Evolutionary conservation across 805 yeast genomes (phyloP).

Genomic region (Zygosaccharomyces siamensis): DNA sequence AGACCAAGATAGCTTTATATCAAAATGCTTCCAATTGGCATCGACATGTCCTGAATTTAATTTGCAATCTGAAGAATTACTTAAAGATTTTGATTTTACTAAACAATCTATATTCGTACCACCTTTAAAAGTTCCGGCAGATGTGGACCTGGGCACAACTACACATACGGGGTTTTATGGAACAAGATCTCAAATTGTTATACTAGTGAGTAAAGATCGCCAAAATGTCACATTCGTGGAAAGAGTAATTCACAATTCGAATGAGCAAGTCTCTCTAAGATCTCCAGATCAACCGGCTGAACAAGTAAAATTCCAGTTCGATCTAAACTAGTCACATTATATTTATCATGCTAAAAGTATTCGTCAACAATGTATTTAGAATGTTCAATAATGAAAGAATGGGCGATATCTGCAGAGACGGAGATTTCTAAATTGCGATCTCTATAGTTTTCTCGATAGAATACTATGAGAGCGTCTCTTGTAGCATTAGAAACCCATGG

Average conservation of each 20-base stretch:
- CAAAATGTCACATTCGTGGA: conserved; percentile 54
- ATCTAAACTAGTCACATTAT: conserved; percentile 8
- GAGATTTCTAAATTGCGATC: conserved; percentile 28
- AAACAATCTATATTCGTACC: conserved; percentile 68
- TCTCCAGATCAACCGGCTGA: conserved; percentile 25
- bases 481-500: conserved; percentile 60
- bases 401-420: conserved; percentile 41
- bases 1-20: conserved; percentile 38
- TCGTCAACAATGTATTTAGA: conserved; percentile 37
- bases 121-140: conserved; percentile 42
- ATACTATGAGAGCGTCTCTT: conserved; percentile 40
- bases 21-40: conserved; percentile 50
- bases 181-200: conserved; percentile 80
- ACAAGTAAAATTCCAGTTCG: conserved; percentile 24
- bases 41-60: conserved; percentile 41
- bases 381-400: conserved; percentile 58
- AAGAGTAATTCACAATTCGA: conserved; percentile 50
- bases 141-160: conserved; percentile 31
- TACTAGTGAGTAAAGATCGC: conserved; percentile 51
- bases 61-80: conserved; percentile 29
- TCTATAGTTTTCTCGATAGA: conserved; percentile 32
- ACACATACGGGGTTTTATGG: conserved; percentile 64
- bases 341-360: conserved; percentile 12
- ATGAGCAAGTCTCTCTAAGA: conserved; percentile 28
- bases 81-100: conserved; percentile 38